These are phyloP conservation scores for Platanthera zijinensis DNA, from an alignment of 106 monocot species.

Conservation along the genomic window DNA sequence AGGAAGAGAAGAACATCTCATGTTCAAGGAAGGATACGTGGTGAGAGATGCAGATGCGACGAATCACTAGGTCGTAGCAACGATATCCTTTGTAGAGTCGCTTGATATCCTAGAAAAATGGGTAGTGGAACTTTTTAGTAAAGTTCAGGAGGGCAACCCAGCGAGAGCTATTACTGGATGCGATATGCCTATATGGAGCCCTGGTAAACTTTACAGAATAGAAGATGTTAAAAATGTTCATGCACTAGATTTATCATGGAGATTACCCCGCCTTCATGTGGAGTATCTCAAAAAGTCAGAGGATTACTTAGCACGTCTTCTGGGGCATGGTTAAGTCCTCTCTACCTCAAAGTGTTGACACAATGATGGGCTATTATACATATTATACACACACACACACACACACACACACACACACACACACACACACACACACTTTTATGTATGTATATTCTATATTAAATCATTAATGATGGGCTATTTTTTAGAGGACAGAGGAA, in stretches of 20 bases:
- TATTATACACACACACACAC: no score
- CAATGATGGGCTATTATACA: background rate
- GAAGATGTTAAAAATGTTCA: slow-evolving; percentile 96
- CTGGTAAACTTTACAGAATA: slow-evolving; percentile 65
- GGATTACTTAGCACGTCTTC: slow-evolving; percentile 80
- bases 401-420: no score
- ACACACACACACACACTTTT: no score
- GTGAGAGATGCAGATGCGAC: no score
- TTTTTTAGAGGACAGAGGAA: slow-evolving; percentile 78
- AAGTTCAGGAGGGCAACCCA: slow-evolving; percentile 44
- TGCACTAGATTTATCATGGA: slow-evolving; percentile 75
- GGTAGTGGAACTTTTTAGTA: slow-evolving; percentile 74
- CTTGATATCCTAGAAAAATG: slow-evolving; percentile 80
- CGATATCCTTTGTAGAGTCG: slow-evolving; percentile 80
- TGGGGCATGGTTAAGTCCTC: slow-evolving; percentile 77
- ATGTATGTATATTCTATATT: background rate
- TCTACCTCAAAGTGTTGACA: background rate
- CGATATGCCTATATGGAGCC: slow-evolving; percentile 62
- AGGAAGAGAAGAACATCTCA: no score
- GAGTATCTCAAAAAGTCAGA: slow-evolving; percentile 96
- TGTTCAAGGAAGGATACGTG: no score
- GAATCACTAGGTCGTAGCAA: no score
- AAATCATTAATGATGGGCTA: background rate
- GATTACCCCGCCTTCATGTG: slow-evolving; percentile 76
- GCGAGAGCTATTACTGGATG: slow-evolving; percentile 15